Evolutionary conservation across 352 stramenopile genomes (phyloP).

Genomic region (Thalassiosira ordinaria): DNA sequence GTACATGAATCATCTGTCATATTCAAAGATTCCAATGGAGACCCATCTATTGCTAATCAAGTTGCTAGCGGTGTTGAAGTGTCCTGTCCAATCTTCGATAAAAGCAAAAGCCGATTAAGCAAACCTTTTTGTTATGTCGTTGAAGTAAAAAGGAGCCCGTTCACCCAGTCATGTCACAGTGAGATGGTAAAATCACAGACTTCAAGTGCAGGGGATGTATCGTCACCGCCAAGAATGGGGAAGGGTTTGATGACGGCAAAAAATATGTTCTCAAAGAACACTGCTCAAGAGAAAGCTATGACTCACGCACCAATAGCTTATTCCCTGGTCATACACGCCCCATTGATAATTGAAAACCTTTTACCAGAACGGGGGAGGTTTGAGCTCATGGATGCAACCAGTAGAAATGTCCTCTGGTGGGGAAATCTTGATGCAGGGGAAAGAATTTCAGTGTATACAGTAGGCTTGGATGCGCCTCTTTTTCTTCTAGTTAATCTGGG

Average conservation of each 20-base stretch:
- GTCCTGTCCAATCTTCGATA: slow-evolving; percentile 74
- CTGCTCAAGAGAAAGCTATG: slow-evolving; percentile 27
- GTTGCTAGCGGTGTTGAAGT: slow-evolving; percentile 78
- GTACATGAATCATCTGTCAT: slow-evolving; percentile 81
- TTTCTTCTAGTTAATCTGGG: slow-evolving; percentile 86
- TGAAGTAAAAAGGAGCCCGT: slow-evolving; percentile 81
- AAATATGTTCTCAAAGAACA: slow-evolving; percentile 47
- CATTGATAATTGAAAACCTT: slow-evolving; percentile 89
- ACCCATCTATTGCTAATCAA: slow-evolving; percentile 68
- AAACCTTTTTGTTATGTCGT: slow-evolving; percentile 86
- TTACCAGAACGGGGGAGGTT: slow-evolving; percentile 86
- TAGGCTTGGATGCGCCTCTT: slow-evolving; percentile 87
- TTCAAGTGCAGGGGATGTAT: slow-evolving; percentile 21
- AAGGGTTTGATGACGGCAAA: slow-evolving; percentile 54
- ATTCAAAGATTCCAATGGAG: slow-evolving; percentile 62
- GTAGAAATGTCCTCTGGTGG: slow-evolving; percentile 85
- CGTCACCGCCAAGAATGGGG: slow-evolving; percentile 39
- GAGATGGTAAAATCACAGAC: slow-evolving; percentile 28
- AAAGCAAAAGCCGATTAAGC: slow-evolving; percentile 42
- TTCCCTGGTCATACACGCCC: slow-evolving; percentile 86
- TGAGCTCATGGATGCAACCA: slow-evolving; percentile 87
- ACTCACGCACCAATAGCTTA: slow-evolving; percentile 85
- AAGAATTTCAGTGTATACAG: slow-evolving; percentile 81
- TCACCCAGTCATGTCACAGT: slow-evolving; percentile 51
- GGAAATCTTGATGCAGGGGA: slow-evolving; percentile 77